Conservation (phyloP, 2,329 filamentous ascomycete genomes). For the Trichoderma cornu-damae region DNA sequence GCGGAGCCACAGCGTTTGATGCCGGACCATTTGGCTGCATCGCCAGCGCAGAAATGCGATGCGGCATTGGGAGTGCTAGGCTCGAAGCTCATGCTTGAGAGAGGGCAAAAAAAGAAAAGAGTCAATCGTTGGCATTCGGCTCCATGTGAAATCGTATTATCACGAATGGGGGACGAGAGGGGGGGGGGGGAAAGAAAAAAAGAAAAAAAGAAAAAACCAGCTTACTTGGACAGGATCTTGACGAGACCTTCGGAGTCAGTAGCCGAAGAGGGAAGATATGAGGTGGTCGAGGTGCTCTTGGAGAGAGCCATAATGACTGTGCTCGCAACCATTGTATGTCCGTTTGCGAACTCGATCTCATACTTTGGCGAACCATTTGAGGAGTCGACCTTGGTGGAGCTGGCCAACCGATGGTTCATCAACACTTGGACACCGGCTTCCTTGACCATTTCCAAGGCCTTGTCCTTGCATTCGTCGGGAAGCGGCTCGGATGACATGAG, state of each 20-base stretch:
- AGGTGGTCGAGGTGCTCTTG: constrained; percentile 55
- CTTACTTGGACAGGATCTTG: constrained; percentile 53
- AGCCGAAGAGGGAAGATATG: constrained; percentile 53
- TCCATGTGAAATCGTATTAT: too few relatives aligned
- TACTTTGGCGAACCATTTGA: constrained; percentile 39
- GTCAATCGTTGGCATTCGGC: neutral
- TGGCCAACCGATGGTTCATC: constrained; percentile 54
- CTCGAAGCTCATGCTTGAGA: constrained; percentile 49
- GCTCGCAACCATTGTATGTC: constrained; percentile 54
- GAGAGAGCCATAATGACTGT: constrained; percentile 67
- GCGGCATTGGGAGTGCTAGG: constrained; percentile 50
- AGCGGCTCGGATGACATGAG: constrained; percentile 70
- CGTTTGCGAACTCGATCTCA: constrained; percentile 56
- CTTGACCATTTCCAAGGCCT: constrained; percentile 51
- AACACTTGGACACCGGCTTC: constrained; percentile 62
- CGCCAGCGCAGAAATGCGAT: constrained; percentile 64
- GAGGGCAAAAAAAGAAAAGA: neutral
- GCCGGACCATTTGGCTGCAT: constrained; percentile 65
- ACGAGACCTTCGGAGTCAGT: constrained; percentile 63
- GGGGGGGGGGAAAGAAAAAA: neutral
- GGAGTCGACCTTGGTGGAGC: constrained; percentile 42
- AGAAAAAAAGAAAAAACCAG: too few relatives aligned
- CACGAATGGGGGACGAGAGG: too few relatives aligned
- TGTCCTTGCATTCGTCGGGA: constrained; percentile 63
- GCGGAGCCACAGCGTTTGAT: constrained; percentile 76